A percentile compares a stretch with the other conserved stretches of the same genome.
phyloP scores from a whole-genome alignment of 148 eudicot genomes.

The Diospyros kaki region DNA sequence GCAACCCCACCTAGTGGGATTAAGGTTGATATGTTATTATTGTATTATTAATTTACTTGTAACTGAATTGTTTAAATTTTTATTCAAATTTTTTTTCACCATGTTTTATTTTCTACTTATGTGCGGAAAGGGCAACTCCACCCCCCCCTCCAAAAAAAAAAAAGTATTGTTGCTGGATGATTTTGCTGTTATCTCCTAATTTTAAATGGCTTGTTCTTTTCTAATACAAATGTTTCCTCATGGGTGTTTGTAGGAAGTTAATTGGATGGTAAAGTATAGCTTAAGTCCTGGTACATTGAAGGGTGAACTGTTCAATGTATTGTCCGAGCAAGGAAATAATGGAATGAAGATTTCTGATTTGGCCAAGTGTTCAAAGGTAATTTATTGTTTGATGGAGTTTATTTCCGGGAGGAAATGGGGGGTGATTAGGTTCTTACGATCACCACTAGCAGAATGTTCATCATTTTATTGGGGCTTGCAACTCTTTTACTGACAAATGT shows the following conservation, averaged over 20 bases:
- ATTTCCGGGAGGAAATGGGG: neutral
- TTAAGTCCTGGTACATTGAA: constrained; percentile 70
- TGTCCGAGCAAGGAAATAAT: constrained; percentile 60
- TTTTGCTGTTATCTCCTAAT: neutral
- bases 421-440: neutral
- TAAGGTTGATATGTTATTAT: no score
- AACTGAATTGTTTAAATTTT: no score
- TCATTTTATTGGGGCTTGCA: neutral
- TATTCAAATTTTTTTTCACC: no score
- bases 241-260: constrained; percentile 48
- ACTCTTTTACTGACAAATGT: constrained; percentile 9
- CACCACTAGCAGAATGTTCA: neutral
- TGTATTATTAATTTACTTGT: no score
- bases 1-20: no score
- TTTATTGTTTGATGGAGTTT: constrained; percentile 10
- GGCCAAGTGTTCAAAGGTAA: constrained; percentile 55
- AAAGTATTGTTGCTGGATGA: constrained; percentile 7
- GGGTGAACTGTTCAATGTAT: constrained; percentile 71
- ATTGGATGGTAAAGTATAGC: constrained; percentile 62
- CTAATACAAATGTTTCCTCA: constrained; percentile 12
- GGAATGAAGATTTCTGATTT: constrained; percentile 65
- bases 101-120: no score
- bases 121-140: no score
- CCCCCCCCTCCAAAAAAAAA: no score
- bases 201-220: constrained; percentile 6